These are phyloP conservation scores for Phyllosticta citribraziliensis DNA, from an alignment of 2,329 filamentous ascomycete genomes.

Conservation along the genomic window DNA sequence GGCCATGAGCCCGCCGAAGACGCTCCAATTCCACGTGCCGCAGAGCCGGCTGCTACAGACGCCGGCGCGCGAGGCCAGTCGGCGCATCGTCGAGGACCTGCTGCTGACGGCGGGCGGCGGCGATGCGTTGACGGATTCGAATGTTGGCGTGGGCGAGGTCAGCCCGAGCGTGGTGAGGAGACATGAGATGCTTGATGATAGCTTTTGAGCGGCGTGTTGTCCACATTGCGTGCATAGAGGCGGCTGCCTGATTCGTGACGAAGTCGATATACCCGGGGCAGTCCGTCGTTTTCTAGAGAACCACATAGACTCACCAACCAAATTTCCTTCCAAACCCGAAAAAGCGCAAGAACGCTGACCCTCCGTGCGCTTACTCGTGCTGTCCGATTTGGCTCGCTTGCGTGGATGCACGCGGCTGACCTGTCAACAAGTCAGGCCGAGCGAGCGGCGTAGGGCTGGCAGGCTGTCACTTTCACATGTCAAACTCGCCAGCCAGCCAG, in stretches of 20 bases:
- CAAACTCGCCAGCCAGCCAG: neutral
- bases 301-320: neutral
- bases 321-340: too few species aligned
- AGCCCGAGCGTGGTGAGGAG: slow-evolving; percentile 40
- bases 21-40: slow-evolving; percentile 74
- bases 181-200: slow-evolving; percentile 38
- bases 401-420: neutral
- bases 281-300: neutral
- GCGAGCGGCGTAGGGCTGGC: neutral
- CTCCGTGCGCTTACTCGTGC: neutral
- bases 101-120: slow-evolving; percentile 61
- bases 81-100: slow-evolving; percentile 71
- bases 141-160: slow-evolving; percentile 28
- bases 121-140: slow-evolving; percentile 38
- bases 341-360: too few species aligned
- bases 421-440: neutral
- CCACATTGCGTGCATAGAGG: neutral
- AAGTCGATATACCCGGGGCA: neutral
- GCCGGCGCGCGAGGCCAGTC: slow-evolving; percentile 71
- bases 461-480: neutral
- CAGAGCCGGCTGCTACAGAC: slow-evolving; percentile 71
- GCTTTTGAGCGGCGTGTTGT: slow-evolving; percentile 25
- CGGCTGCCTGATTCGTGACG: neutral
- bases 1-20: slow-evolving; percentile 78
- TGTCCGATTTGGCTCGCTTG: neutral